Evolutionary conservation across 495 filamentous ascomycete genomes (phyloP), one percentile per base, ranked within the genome.

Genomic region (Ramalina intermedia): DNA sequence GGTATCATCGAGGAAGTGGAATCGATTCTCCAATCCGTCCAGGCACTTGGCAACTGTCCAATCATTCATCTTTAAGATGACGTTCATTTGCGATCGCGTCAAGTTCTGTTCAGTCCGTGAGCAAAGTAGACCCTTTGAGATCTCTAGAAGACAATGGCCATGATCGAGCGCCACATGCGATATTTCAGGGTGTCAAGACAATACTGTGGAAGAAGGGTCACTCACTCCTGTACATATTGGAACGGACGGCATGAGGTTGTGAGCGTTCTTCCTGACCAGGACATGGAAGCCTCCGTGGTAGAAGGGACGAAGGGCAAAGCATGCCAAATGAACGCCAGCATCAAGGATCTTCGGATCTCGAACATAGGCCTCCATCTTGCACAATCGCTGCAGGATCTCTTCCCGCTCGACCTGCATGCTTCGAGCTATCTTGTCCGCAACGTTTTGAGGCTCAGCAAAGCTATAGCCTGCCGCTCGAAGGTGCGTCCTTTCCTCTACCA

Each of bases 381-480:
- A 60, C 21, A 94, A 56, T 33, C 78, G 74, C 1, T 58, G 57
- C 40, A 65, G 63, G 3, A 94, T 61, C 14, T 67, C 68, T 8
- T 65, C 56, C 17, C 68, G 65, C 8, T 75, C 66, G 41, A 91
- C 76, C 55, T 91, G 81, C 70, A 94, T 82, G 50, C 74, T 78
- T 27, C 71, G 68, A 26, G 82, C 71, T 36, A 94, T 73, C 27
- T 74, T 72, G 4, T 71, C 72, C 11, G 75, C 68, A n/a, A 94
- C 77, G 42, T 87, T 81, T 20, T 73, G 70, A 17, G 82, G 66
- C 6, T 74, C 68, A 6, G 84, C 82, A 52, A 94, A 94, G 13
- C 80, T 74, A 58, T 77, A 91, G 0, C 89, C 88, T n/a, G 70
- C 63, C 2, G 79, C 76, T 49, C 79, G 71, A n/a, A 94, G 65